Conservation (phyloP, 805 yeast genomes). For the Wickerhamiella azyma region DNA sequence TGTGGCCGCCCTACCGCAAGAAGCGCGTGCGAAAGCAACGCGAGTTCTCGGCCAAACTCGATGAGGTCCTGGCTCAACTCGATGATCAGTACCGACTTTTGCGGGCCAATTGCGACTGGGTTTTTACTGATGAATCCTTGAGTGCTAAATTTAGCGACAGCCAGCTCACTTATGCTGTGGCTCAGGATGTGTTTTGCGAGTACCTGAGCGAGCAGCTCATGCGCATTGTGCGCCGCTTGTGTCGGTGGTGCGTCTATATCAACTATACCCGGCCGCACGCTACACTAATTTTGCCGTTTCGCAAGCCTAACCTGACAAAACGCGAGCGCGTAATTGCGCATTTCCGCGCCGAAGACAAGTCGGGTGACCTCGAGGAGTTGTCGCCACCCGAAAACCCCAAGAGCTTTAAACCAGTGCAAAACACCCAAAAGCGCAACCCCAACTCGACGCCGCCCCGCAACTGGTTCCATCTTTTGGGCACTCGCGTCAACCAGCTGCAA, state of each 20-base stretch:
- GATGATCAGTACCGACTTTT: conserved; percentile 4
- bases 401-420: not conserved
- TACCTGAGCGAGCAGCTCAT: conserved; percentile 13
- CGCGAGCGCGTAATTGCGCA: conserved; percentile 1
- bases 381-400: not conserved
- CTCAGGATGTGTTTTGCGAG: conserved; percentile 14
- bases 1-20: conserved; percentile 11
- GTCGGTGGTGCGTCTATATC: conserved; percentile 13
- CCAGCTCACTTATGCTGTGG: conserved; percentile 8
- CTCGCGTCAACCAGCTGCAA: not conserved
- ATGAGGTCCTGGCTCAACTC: conserved; percentile 8
- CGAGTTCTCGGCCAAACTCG: conserved; percentile 8
- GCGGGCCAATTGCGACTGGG: not conserved
- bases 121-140: conserved; percentile 1
- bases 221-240: conserved; percentile 12
- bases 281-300: conserved; percentile 10
- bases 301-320: not conserved
- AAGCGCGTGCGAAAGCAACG: not conserved
- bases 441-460: conserved; percentile 24
- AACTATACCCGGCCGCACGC: conserved; percentile 14
- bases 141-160: not conserved
- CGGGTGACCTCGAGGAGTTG: not conserved
- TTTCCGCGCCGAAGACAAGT: not conserved
- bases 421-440: conserved; percentile 20
- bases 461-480: conserved; percentile 19